phyloP scores from a whole-genome alignment of 768 basidiomycete species.

The Hericium erinaceus region DNA sequence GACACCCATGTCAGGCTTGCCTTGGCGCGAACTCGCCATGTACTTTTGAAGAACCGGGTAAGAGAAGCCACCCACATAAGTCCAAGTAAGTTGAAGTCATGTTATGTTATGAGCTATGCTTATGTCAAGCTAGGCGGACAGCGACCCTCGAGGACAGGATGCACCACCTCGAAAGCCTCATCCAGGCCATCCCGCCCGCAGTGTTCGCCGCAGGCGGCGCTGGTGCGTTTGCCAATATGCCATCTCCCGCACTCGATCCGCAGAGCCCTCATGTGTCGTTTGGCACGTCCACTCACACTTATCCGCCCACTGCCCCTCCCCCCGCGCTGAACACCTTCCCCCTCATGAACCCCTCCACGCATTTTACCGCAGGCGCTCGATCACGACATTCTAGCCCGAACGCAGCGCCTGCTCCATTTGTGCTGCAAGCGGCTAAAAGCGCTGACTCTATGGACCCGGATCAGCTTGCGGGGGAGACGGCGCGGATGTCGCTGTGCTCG shows the following conservation, averaged over 20 bases:
- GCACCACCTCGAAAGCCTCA: conserved; percentile 79
- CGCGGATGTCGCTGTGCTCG: conserved; percentile 58
- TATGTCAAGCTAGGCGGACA: conserved; percentile 43
- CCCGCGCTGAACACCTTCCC: conserved; percentile 72
- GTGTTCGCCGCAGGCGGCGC: conserved; percentile 59
- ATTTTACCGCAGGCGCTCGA: conserved; percentile 37
- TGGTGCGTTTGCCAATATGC: conserved; percentile 23
- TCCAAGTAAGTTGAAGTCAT: conserved; percentile 53
- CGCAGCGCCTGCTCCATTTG: conserved; percentile 33
- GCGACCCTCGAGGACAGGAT: conserved; percentile 82
- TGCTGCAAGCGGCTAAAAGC: conserved; percentile 14
- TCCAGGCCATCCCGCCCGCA: conserved; percentile 75
- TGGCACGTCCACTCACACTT: conserved; percentile 30
- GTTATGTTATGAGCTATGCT: neutral
- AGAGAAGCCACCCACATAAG: conserved; percentile 79
- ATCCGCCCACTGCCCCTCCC: conserved; percentile 58
- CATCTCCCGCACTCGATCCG: conserved; percentile 23
- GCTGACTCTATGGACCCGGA: conserved; percentile 23
- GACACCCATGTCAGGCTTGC: conserved; percentile 83
- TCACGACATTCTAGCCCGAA: conserved; percentile 40
- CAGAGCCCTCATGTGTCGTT: conserved; percentile 22
- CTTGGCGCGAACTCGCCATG: conserved; percentile 74
- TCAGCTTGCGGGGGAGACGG: conserved; percentile 45
- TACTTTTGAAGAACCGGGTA: conserved; percentile 83
- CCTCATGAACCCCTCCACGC: conserved; percentile 71